These are phyloP conservation scores for Fusarium verrucosum DNA, from an alignment of 2,329 filamentous ascomycete genomes.

Conservation along the genomic window DNA sequence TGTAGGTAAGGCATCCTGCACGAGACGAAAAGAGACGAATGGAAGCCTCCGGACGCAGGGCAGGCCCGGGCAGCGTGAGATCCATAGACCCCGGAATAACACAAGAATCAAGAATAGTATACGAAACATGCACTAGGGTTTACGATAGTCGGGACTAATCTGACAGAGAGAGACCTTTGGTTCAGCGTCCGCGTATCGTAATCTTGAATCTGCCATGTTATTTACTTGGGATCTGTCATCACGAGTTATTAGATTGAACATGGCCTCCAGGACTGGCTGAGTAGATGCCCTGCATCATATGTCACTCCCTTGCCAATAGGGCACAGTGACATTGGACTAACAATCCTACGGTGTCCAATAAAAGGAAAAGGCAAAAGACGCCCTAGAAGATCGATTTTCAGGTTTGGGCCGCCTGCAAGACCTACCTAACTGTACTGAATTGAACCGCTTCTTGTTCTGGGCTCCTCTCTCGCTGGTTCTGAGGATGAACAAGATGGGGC, in stretches of 20 bases:
- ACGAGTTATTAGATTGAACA: constrained; percentile 8
- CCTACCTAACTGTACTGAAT: constrained; percentile 5
- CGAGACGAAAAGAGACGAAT: constrained; percentile 5
- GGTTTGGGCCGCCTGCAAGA: constrained; percentile 13
- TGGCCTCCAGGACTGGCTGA: not conserved
- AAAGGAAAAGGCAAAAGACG: constrained; percentile 2
- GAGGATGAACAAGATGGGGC: constrained; percentile 25
- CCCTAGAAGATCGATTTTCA: constrained; percentile 11
- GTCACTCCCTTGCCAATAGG: constrained; percentile 22
- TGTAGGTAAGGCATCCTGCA: constrained; percentile 2
- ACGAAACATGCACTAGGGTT: constrained; percentile 20
- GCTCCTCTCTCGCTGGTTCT: not conserved
- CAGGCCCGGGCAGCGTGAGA: constrained; percentile 12
- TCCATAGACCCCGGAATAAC: constrained; percentile 10
- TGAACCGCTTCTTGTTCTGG: not conserved
- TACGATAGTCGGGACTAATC: constrained; percentile 4
- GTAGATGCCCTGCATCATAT: constrained; percentile 7
- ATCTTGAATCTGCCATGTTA: not conserved
- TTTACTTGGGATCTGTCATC: not conserved
- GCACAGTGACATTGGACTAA: not conserved
- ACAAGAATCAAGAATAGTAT: constrained; percentile 28
- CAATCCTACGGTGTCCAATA: constrained; percentile 27
- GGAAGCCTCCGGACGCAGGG: not conserved
- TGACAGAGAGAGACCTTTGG: not conserved
- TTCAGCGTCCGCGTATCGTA: not conserved